Conservation (phyloP, 2,329 filamentous ascomycete genomes). For the Dactylella cylindrospora region DNA sequence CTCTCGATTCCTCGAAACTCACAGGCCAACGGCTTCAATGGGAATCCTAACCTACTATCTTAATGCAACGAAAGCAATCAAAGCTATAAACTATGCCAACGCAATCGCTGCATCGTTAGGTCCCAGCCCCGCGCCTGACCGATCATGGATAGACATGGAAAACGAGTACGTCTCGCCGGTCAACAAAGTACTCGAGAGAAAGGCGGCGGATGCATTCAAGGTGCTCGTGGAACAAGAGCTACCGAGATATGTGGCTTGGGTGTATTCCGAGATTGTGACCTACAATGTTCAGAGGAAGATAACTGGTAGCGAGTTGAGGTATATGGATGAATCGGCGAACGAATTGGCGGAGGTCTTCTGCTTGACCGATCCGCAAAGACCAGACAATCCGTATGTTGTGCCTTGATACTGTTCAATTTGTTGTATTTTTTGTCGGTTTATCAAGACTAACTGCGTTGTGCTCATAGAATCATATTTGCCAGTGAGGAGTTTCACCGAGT, state of each 20-base stretch:
- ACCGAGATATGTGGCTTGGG: slow-evolving; percentile 70
- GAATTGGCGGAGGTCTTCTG: slow-evolving; percentile 76
- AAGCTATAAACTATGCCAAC: slow-evolving; percentile 71
- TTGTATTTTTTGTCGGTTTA: slow-evolving; percentile 58
- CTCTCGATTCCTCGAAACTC: slow-evolving; percentile 64
- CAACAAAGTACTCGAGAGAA: slow-evolving; percentile 64
- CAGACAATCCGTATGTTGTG: slow-evolving; percentile 62
- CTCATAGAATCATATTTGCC: slow-evolving; percentile 29
- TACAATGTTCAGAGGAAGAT: slow-evolving; percentile 64
- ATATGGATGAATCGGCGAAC: slow-evolving; percentile 62
- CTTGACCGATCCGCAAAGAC: slow-evolving; percentile 70
- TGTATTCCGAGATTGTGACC: slow-evolving; percentile 70
- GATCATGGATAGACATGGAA: slow-evolving; percentile 58
- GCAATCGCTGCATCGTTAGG: slow-evolving; percentile 61
- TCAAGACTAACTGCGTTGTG: slow-evolving; percentile 60
- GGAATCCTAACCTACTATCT: slow-evolving; percentile 71
- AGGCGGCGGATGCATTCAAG: slow-evolving; percentile 66
- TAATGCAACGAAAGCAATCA: slow-evolving; percentile 69
- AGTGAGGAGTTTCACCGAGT: slow-evolving; percentile 24
- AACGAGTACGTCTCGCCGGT: slow-evolving; percentile 58
- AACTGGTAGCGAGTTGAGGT: slow-evolving; percentile 66
- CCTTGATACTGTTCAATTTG: neutral
- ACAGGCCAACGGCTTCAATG: slow-evolving; percentile 62
- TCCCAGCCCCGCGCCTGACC: slow-evolving; percentile 57
- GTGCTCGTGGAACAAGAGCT: slow-evolving; percentile 67